Evolutionary conservation across 1,284 basidiomycete genomes (phyloP).

Genomic region (Earliella scabrosa): DNA sequence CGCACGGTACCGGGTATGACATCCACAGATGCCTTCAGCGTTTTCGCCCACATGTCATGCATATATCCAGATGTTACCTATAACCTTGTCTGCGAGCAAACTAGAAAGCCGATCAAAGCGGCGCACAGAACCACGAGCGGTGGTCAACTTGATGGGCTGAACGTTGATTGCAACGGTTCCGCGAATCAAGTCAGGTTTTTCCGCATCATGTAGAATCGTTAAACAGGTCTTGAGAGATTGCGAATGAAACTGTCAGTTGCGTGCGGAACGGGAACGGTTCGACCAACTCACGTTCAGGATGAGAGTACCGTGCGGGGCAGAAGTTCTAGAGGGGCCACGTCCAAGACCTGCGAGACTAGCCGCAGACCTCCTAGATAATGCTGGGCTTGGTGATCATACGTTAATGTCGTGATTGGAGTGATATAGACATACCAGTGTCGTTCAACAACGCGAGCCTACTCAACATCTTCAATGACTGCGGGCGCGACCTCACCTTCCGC

Average conservation of each 20-base stretch:
- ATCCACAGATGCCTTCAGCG: constrained; percentile 63
- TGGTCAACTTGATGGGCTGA: constrained; percentile 54
- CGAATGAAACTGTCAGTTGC: background rate
- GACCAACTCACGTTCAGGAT: constrained; percentile 59
- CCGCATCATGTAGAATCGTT: constrained; percentile 59
- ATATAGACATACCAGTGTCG: constrained; percentile 74
- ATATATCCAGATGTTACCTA: constrained; percentile 65
- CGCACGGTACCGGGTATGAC: constrained; percentile 57
- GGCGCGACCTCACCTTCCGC: background rate
- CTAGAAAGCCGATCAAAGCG: constrained; percentile 60
- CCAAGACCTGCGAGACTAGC: constrained; percentile 59
- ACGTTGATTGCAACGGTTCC: constrained; percentile 53
- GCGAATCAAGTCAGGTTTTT: constrained; percentile 63
- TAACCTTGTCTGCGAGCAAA: constrained; percentile 61
- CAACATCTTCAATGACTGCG: background rate
- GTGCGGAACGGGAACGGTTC: too few relatives aligned
- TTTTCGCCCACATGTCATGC: constrained; percentile 53
- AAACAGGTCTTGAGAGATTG: constrained; percentile 69
- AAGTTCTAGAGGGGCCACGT: constrained; percentile 56
- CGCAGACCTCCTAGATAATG: constrained; percentile 71
- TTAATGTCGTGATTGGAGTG: constrained; percentile 74
- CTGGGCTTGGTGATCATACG: constrained; percentile 73
- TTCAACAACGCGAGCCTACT: constrained; percentile 66
- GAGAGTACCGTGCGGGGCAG: constrained; percentile 71
- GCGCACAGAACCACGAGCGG: constrained; percentile 45